These are phyloP conservation scores for Leucosporidium creatinivorum DNA, from an alignment of 768 basidiomycete genomes.

Conservation along the genomic window DNA sequence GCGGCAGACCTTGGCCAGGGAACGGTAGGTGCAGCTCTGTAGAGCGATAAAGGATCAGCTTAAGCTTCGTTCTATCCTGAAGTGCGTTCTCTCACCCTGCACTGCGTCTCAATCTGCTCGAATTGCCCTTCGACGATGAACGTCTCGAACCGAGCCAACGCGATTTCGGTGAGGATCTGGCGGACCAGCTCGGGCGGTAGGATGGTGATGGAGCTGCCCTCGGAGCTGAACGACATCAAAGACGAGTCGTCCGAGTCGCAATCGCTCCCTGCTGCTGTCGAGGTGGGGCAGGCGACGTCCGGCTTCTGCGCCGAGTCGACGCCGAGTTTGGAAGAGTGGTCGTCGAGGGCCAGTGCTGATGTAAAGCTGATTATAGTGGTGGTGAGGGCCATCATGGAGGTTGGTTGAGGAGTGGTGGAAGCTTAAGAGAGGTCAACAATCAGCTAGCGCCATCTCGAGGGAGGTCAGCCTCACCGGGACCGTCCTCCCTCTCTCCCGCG, in stretches of 20 bases:
- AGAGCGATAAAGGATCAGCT: neutral
- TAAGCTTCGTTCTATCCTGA: neutral
- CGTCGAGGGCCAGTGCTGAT: neutral
- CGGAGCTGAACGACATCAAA: neutral
- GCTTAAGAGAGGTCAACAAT: neutral
- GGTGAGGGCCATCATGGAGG: neutral
- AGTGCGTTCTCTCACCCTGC: neutral
- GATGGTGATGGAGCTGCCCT: neutral
- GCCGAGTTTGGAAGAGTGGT: neutral
- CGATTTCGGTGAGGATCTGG: neutral
- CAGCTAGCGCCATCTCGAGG: neutral
- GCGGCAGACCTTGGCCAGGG: too few species aligned
- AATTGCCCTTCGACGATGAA: slow-evolving; percentile 2
- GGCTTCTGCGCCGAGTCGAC: neutral
- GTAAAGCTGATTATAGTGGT: neutral
- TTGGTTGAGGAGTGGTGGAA: neutral
- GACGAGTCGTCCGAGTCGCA: slow-evolving; percentile 6
- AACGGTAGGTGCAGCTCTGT: neutral
- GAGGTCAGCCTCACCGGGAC: neutral
- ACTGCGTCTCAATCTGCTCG: neutral
- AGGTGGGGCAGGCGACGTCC: neutral
- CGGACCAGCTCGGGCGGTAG: neutral
- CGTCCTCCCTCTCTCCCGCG: too few species aligned
- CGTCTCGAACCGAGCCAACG: neutral
- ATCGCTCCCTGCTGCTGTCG: neutral